phyloP scores from a whole-genome alignment of 2,329 filamentous ascomycete genomes.

The Talaromyces atroroseus region DNA sequence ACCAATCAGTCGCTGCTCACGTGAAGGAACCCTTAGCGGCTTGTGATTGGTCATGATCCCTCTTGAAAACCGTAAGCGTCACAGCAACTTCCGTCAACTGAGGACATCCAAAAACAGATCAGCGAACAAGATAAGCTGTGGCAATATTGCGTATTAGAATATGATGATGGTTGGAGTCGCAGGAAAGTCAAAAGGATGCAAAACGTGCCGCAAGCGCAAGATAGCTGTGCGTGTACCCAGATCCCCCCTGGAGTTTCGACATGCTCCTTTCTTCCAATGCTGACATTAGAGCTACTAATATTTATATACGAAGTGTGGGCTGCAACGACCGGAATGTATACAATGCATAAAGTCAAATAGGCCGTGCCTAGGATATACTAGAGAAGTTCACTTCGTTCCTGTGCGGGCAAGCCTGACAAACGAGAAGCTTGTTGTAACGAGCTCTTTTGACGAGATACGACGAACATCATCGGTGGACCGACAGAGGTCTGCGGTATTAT shows the following conservation, averaged over 20 bases:
- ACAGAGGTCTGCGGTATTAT: background rate
- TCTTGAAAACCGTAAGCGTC: background rate
- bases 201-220: conserved; percentile 23
- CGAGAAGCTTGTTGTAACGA: conserved; percentile 11
- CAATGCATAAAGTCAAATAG: conserved; percentile 28
- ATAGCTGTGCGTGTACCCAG: conserved; percentile 17
- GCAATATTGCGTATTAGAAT: background rate
- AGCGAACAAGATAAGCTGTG: background rate
- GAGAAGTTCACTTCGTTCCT: conserved; percentile 24
- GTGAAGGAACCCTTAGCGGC: background rate
- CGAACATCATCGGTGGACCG: background rate
- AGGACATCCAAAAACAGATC: background rate
- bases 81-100: background rate
- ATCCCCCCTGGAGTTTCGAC: background rate
- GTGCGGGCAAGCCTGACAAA: conserved; percentile 19
- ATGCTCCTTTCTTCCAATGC: background rate
- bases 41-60: background rate
- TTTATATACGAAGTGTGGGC: conserved; percentile 23
- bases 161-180: conserved; percentile 22
- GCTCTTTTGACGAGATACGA: conserved; percentile 5
- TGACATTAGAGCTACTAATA: background rate
- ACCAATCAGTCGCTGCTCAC: background rate
- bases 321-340: conserved; percentile 23
- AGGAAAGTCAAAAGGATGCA: conserved; percentile 23
- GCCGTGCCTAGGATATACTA: conserved; percentile 26